Evolutionary conservation across 768 basidiomycete genomes (phyloP).

Genomic region (Lactifluus hygrophoroides): DNA sequence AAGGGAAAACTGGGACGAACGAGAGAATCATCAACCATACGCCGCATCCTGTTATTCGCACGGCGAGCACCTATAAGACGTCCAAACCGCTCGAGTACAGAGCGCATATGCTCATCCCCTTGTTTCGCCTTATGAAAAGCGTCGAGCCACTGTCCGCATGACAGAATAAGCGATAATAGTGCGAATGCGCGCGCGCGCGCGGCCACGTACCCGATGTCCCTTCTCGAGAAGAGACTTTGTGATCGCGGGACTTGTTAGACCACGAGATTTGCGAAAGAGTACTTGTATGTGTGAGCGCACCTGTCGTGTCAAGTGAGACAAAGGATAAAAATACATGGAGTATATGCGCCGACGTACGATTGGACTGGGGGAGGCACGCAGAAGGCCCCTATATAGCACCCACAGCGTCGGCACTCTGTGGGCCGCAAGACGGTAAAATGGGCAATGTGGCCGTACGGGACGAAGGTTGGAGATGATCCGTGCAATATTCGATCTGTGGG

Average conservation of each 20-base stretch:
- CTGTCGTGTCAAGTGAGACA: conserved; percentile 30
- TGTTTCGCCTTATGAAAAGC: conserved; percentile 43
- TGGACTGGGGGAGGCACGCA: conserved; percentile 45
- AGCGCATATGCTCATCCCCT: conserved; percentile 41
- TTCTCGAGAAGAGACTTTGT: conserved; percentile 40
- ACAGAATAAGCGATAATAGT: not conserved
- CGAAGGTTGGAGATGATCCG: too few species aligned
- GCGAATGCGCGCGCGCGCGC: not conserved
- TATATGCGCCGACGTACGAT: conserved; percentile 37
- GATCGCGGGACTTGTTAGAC: conserved; percentile 43
- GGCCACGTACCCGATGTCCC: conserved; percentile 48
- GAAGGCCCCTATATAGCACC: conserved; percentile 64
- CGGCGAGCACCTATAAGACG: conserved; percentile 43
- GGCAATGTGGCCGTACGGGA: conserved; percentile 42
- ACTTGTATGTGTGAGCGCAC: conserved; percentile 46
- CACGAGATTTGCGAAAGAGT: conserved; percentile 44
- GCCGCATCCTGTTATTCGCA: conserved; percentile 41
- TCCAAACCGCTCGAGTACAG: conserved; percentile 49
- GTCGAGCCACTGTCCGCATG: conserved; percentile 46
- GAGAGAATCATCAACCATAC: conserved; percentile 40
- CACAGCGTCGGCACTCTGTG: conserved; percentile 75
- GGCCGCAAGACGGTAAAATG: conserved; percentile 60
- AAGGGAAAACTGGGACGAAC: conserved; percentile 32
- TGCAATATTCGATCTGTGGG: too few species aligned
- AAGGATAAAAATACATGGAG: not conserved